Evolutionary conservation across 495 filamentous ascomycete genomes (phyloP).

Genomic region (Xylona heveae): DNA sequence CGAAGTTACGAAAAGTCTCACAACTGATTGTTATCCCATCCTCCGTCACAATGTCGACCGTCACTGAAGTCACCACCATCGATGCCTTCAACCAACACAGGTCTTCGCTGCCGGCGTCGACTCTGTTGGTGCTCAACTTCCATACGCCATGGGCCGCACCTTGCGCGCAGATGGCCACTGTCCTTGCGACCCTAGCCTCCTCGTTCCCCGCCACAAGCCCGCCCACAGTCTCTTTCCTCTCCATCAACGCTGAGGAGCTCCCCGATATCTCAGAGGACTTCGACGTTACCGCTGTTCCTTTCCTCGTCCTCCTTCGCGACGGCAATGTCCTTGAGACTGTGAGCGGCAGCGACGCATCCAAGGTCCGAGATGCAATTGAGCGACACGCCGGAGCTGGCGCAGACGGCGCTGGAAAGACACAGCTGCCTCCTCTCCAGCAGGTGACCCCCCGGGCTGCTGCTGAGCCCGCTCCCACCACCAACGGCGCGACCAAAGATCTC

Average conservation of each 20-base stretch:
- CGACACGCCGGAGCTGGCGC: constrained; percentile 33
- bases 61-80: constrained; percentile 50
- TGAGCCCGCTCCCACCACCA: constrained; percentile 4
- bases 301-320: constrained; percentile 58
- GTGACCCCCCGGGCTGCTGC: constrained; percentile 6
- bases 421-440: constrained; percentile 12
- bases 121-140: constrained; percentile 73
- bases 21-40: no score
- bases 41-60: constrained; percentile 37
- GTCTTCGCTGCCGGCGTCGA: constrained; percentile 36
- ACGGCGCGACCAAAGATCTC: constrained; percentile 16
- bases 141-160: constrained; percentile 94
- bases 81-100: constrained; percentile 44
- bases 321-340: constrained; percentile 55
- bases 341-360: constrained; percentile 68
- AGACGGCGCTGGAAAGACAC: constrained; percentile 4
- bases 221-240: constrained; percentile 55
- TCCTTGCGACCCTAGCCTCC: constrained; percentile 63
- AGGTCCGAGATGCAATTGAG: constrained; percentile 67
- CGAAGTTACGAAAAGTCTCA: no score
- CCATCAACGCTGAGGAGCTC: constrained; percentile 75
- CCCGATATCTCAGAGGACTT: constrained; percentile 72
- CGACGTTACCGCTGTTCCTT: constrained; percentile 85
- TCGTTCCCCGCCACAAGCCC: constrained; percentile 50
- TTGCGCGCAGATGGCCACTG: constrained; percentile 79